These are phyloP conservation scores for Macrolepiota dolichaula DNA, from an alignment of 768 basidiomycete genomes.

Conservation along the genomic window DNA sequence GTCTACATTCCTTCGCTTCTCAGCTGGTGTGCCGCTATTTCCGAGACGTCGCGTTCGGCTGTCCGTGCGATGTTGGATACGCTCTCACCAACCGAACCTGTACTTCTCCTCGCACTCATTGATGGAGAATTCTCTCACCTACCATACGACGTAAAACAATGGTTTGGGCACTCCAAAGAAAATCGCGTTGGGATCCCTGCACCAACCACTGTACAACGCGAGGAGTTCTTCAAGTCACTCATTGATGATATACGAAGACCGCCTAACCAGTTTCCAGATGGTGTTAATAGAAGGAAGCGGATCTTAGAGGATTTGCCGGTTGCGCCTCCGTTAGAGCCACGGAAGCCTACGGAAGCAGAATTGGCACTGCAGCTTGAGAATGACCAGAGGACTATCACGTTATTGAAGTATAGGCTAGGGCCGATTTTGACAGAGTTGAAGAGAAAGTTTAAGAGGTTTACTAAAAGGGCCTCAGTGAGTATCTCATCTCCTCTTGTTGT, in stretches of 20 bases:
- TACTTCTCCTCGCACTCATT: constrained; percentile 87
- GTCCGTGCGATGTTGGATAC: constrained; percentile 90
- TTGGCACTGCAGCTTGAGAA: constrained; percentile 78
- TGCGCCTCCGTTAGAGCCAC: constrained; percentile 87
- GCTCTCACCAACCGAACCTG: constrained; percentile 86
- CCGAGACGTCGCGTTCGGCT: constrained; percentile 81
- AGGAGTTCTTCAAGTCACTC: constrained; percentile 73
- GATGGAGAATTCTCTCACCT: constrained; percentile 71
- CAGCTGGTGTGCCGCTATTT: constrained; percentile 82
- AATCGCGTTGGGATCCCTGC: constrained; percentile 64
- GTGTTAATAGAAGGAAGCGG: constrained; percentile 77
- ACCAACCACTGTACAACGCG: constrained; percentile 56
- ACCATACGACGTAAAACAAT: constrained; percentile 78
- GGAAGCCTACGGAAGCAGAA: constrained; percentile 78
- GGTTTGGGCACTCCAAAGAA: constrained; percentile 83
- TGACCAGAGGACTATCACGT: constrained; percentile 72
- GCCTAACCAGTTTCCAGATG: constrained; percentile 89
- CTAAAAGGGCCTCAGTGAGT: constrained; percentile 72
- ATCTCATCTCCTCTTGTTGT: background rate
- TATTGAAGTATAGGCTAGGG: constrained; percentile 88
- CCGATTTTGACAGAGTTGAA: constrained; percentile 87
- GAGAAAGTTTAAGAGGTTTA: constrained; percentile 89
- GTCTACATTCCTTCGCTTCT: constrained; percentile 90
- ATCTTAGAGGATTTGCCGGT: constrained; percentile 82
- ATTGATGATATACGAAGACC: constrained; percentile 67